Evolutionary conservation across 257 asterid genomes (phyloP).

Genomic region (Coffea eugenioides): DNA sequence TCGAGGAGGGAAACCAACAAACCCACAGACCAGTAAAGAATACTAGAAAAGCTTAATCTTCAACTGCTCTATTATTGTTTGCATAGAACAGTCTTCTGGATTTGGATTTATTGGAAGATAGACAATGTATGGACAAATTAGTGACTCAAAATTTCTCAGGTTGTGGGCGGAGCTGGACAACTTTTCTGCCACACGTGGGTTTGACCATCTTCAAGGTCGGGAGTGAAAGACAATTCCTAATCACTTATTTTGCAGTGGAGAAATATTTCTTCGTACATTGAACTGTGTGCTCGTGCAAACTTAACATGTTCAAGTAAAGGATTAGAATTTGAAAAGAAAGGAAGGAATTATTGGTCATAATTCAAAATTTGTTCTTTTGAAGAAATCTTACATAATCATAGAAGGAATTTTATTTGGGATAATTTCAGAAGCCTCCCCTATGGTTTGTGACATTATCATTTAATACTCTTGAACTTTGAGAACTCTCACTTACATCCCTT

Average conservation of each 20-base stretch:
- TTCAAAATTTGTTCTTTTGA: not conserved
- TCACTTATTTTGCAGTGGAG: not conserved
- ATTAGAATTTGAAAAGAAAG: no score
- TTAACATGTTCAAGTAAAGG: no score
- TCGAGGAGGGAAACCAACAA: not conserved
- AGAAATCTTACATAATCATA: not conserved
- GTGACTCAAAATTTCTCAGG: constrained; percentile 19
- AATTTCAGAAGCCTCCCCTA: no score
- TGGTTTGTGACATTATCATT: no score
- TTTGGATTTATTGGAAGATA: not conserved
- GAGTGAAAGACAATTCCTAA: not conserved
- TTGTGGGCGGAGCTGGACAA: constrained; percentile 15
- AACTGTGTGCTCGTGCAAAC: not conserved
- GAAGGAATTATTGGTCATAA: no score
- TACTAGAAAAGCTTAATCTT: not conserved
- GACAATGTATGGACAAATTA: constrained; percentile 21
- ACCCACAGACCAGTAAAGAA: not conserved
- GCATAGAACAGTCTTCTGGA: not conserved
- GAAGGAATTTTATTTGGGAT: no score
- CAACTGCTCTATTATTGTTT: constrained; percentile 4
- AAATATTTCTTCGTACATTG: not conserved
- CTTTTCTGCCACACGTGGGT: constrained; percentile 30
- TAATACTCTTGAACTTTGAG: no score
- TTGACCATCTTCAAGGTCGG: constrained; percentile 27
- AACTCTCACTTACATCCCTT: no score